These are phyloP conservation scores for Escovopsis weberi DNA, from an alignment of 2,329 filamentous ascomycete species.

Conservation along the genomic window DNA sequence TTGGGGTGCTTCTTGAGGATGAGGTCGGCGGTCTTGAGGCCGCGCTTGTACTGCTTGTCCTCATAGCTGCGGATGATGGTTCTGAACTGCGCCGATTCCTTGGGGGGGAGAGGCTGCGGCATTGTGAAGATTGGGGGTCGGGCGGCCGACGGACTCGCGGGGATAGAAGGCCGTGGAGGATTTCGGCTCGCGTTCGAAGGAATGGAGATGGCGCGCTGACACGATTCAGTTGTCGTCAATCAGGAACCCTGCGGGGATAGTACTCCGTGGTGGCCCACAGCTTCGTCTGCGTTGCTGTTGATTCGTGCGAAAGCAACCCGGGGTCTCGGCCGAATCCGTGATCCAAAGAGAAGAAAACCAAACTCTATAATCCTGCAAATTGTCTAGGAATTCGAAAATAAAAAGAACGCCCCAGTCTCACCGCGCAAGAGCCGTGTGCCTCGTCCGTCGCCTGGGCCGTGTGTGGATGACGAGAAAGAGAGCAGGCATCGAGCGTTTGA, in stretches of 20 bases:
- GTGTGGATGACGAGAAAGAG: too few species aligned
- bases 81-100: constrained; percentile 88
- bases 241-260: neutral
- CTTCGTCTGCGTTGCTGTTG: neutral
- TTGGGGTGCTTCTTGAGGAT: constrained; percentile 89
- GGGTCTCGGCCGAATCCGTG: too few species aligned
- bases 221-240: neutral
- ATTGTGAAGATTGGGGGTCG: constrained; percentile 25
- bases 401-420: too few species aligned
- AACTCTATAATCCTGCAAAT: too few species aligned
- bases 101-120: constrained; percentile 63
- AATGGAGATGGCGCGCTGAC: neutral
- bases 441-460: too few species aligned
- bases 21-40: constrained; percentile 89
- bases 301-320: too few species aligned
- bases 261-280: neutral
- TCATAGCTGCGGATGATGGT: constrained; percentile 94
- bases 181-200: neutral
- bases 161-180: neutral
- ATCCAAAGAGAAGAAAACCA: too few species aligned
- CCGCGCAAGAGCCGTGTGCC: too few species aligned
- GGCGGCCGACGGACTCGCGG: neutral
- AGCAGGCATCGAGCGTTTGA: too few species aligned
- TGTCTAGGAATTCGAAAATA: too few species aligned
- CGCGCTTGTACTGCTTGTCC: constrained; percentile 92